Evolutionary conservation across 352 stramenopile species (phyloP).

Genomic region (Pseudoperonospora humuli): DNA sequence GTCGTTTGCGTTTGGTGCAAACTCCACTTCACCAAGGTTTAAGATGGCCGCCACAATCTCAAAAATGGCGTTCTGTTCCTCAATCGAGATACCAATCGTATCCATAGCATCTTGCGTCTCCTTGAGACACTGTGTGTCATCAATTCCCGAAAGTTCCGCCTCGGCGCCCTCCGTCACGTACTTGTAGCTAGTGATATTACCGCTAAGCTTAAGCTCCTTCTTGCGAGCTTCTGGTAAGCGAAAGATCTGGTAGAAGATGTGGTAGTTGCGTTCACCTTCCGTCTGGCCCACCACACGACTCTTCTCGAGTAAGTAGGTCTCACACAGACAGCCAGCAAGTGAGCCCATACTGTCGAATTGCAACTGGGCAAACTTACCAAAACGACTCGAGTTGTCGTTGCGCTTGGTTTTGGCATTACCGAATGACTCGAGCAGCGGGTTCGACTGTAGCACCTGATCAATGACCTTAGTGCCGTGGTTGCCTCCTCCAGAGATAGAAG

Average conservation of each 20-base stretch:
- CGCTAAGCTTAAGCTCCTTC: conserved; percentile 45
- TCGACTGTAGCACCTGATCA: conserved; percentile 71
- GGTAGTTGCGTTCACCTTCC: conserved; percentile 93
- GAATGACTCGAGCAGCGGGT: conserved; percentile 69
- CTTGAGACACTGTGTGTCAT: conserved; percentile 61
- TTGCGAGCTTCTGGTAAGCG: conserved; percentile 36
- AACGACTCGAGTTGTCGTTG: conserved; percentile 78
- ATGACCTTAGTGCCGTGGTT: conserved; percentile 65
- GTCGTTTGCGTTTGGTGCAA: conserved; percentile 47
- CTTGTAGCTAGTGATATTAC: conserved; percentile 60
- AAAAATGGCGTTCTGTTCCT: conserved; percentile 89
- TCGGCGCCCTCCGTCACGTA: conserved; percentile 62
- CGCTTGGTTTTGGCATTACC: conserved; percentile 79
- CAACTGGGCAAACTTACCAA: conserved; percentile 76
- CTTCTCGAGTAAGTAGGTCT: conserved; percentile 96
- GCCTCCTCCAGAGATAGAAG: conserved; percentile 62
- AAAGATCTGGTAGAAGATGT: conserved; percentile 97
- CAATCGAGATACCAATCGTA: conserved; percentile 84
- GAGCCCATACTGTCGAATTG: conserved; percentile 60
- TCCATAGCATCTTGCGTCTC: conserved; percentile 86
- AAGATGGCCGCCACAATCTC: conserved; percentile 94
- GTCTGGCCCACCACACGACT: conserved; percentile 89
- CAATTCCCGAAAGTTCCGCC: conserved; percentile 49
- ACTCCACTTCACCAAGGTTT: conserved; percentile 94
- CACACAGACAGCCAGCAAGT: conserved; percentile 57